Evolutionary conservation across 228 moss, liverwort and hornwort genomes (phyloP).

Genomic region (Sphagnum magellanicum): DNA sequence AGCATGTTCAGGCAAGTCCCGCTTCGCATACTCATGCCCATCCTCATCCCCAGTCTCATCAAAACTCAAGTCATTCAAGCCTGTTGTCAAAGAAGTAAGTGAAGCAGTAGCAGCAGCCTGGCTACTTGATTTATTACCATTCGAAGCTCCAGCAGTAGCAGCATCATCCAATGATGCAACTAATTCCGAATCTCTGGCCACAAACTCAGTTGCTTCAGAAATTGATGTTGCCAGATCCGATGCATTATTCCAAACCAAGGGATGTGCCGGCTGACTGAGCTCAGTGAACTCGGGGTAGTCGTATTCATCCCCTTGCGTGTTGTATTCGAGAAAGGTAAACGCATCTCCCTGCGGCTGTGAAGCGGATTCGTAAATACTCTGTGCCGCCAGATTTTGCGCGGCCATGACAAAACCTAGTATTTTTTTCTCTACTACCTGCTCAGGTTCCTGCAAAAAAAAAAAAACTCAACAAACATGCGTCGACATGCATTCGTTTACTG

Average conservation of each 20-base stretch:
- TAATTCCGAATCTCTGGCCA: constrained; percentile 25
- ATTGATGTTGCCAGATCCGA: constrained; percentile 12
- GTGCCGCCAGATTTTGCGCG: constrained; percentile 41
- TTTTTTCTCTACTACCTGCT: no score
- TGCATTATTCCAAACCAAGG: constrained; percentile 29
- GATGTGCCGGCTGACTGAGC: constrained; percentile 45
- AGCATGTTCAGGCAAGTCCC: constrained; percentile 63
- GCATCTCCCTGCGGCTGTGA: constrained; percentile 51
- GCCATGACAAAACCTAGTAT: constrained; percentile 16
- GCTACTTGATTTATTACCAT: constrained; percentile 7
- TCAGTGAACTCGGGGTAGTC: constrained; percentile 66
- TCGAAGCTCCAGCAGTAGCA: no score
- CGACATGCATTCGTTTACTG: no score
- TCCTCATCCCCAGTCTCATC: constrained; percentile 57
- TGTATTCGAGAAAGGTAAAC: constrained; percentile 64
- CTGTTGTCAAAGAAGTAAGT: constrained; percentile 25
- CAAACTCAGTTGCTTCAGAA: constrained; percentile 13
- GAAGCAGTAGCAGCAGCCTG: constrained; percentile 7
- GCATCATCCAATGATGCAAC: not conserved
- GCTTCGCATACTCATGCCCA: constrained; percentile 51
- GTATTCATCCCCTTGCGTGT: constrained; percentile 61
- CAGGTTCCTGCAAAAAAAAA: no score
- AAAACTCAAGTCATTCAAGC: constrained; percentile 53
- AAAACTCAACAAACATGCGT: no score
- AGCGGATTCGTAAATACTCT: constrained; percentile 43